Percentiles rank a stretch among this genome's conserved stretches.
Evolutionary conservation across 73 alveolate species (phyloP).

Genomic region (Tetrahymena borealis): DNA sequence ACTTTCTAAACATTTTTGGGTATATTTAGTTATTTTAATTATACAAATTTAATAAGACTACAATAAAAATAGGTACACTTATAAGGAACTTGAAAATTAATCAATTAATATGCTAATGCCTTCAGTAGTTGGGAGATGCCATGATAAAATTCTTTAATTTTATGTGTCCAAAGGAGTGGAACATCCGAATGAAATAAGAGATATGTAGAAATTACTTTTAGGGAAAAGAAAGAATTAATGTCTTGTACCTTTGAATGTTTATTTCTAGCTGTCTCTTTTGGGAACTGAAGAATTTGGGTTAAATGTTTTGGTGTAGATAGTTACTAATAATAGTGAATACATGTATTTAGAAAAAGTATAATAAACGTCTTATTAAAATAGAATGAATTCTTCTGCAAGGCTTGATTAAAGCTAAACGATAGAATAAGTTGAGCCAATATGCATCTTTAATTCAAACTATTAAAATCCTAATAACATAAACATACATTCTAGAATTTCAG

Average conservation of each 20-base stretch:
- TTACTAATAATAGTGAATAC: not conserved
- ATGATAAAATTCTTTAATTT: not conserved
- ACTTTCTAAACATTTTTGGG: not conserved
- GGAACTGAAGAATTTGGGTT: not conserved
- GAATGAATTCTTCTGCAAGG: not conserved
- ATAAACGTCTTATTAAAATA: not conserved
- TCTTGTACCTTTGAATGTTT: not conserved
- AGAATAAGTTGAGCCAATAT: not conserved
- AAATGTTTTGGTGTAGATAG: not conserved
- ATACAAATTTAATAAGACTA: not conserved
- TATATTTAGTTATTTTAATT: not conserved
- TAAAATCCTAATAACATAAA: not conserved
- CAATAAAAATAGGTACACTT: not conserved
- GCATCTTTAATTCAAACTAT: not conserved
- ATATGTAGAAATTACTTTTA: not conserved
- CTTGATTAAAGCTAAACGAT: not conserved
- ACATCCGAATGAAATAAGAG: not conserved
- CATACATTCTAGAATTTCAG: not conserved
- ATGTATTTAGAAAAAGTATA: not conserved
- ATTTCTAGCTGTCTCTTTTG: not conserved
- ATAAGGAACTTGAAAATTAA: not conserved
- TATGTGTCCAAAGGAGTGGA: not conserved
- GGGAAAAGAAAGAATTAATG: not conserved
- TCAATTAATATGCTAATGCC: not conserved
- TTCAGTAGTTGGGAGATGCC: not conserved